Evolutionary conservation across 768 basidiomycete genomes (phyloP).

Genomic region (Termitomyces eurrhizus): DNA sequence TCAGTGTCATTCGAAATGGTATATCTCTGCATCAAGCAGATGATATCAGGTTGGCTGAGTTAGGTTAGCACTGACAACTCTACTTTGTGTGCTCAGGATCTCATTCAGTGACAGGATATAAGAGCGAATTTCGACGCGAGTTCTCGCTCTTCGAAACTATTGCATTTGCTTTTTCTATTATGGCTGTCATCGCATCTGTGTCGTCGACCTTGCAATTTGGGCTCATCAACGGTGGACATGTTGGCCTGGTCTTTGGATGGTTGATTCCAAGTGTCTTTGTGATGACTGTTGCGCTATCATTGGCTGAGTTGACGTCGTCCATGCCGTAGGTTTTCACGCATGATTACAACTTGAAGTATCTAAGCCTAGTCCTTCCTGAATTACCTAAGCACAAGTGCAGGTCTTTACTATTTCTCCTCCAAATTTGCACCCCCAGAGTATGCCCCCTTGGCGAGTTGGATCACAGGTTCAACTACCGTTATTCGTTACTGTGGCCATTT

Average conservation of each 20-base stretch:
- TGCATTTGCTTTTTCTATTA: conserved; percentile 65
- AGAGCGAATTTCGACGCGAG: conserved; percentile 2
- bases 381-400: conserved; percentile 62
- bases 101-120: background rate
- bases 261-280: conserved; percentile 69
- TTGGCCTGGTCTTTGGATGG: conserved; percentile 78
- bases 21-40: background rate
- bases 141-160: conserved; percentile 3
- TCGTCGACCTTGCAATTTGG: conserved; percentile 64
- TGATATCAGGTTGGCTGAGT: background rate
- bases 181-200: conserved; percentile 71
- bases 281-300: conserved; percentile 60
- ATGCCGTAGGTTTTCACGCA: conserved; percentile 59
- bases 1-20: background rate
- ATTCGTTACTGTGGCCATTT: background rate
- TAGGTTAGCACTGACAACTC: background rate
- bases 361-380: background rate
- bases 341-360: background rate
- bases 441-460: conserved; percentile 61
- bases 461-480: conserved; percentile 35
- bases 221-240: conserved; percentile 65
- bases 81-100: background rate
- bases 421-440: conserved; percentile 64
- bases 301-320: conserved; percentile 69
- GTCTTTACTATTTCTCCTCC: conserved; percentile 75